These are phyloP conservation scores for Dactylellina parvicollis DNA, from an alignment of 2,329 filamentous ascomycete genomes.

Conservation along the genomic window DNA sequence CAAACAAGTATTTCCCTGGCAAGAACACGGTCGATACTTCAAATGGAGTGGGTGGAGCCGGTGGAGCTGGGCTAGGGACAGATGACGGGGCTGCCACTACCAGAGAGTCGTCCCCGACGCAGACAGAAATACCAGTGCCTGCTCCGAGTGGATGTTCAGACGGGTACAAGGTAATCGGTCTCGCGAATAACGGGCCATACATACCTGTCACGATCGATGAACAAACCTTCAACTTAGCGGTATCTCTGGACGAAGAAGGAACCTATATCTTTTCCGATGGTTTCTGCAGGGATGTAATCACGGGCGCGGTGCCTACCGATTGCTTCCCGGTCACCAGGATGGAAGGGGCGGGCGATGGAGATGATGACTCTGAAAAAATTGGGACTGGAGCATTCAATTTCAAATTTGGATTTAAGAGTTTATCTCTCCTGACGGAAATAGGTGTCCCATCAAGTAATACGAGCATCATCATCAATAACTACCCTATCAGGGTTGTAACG, in stretches of 20 bases:
- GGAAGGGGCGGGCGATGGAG: background rate
- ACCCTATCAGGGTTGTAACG: conserved; percentile 6
- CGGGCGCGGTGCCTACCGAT: background rate
- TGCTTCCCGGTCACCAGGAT: background rate
- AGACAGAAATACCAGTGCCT: background rate
- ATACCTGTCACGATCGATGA: conserved; percentile 14
- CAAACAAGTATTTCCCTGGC: conserved; percentile 16
- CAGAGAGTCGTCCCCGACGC: background rate
- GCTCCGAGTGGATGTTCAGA: conserved; percentile 1
- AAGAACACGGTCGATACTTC: conserved; percentile 28
- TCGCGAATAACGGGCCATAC: conserved; percentile 23
- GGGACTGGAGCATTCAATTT: background rate
- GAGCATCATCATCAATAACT: conserved; percentile 12
- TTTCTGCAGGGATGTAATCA: conserved; percentile 13
- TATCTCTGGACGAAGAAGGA: conserved; percentile 18
- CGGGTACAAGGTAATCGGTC: conserved; percentile 2
- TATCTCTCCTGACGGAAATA: background rate
- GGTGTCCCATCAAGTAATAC: background rate
- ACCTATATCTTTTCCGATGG: conserved; percentile 32
- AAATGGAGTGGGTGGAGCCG: background rate
- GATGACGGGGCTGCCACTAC: conserved; percentile 7
- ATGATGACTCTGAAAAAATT: background rate
- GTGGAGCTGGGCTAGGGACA: background rate
- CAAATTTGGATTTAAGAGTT: conserved; percentile 1
- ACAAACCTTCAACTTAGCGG: conserved; percentile 12